Conservation (phyloP, 345 rosid species). For the Pelargonium nanum region DNA sequence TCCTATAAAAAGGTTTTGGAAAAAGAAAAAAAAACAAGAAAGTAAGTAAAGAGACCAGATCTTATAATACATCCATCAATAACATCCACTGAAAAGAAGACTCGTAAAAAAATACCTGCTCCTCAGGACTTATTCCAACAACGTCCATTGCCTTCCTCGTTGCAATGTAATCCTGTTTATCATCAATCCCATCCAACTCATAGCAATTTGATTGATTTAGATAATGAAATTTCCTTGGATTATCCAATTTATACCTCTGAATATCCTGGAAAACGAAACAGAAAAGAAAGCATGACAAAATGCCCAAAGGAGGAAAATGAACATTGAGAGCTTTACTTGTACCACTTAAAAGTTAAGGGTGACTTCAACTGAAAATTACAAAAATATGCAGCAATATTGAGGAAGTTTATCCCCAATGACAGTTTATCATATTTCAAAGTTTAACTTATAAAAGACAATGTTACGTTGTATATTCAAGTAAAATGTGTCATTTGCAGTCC, state of each 20-base stretch:
- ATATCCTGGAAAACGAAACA: conserved; percentile 62
- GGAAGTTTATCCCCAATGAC: too few relatives aligned
- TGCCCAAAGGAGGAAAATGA: too few relatives aligned
- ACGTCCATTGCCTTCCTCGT: conserved; percentile 94
- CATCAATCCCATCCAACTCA: conserved; percentile 70
- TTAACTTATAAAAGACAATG: too few relatives aligned
- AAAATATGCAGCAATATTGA: too few relatives aligned
- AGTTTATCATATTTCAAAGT: too few relatives aligned
- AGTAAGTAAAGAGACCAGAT: background rate
- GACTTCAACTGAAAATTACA: too few relatives aligned
- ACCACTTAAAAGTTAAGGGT: too few relatives aligned
- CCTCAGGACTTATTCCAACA: conserved; percentile 76
- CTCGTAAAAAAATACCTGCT: conserved; percentile 49
- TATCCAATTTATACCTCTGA: conserved; percentile 65
- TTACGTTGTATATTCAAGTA: too few relatives aligned
- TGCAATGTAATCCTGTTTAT: conserved; percentile 67
- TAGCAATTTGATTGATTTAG: conserved; percentile 89
- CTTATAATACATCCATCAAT: background rate
- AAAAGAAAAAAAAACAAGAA: conserved; percentile 12
- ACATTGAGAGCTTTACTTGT: too few relatives aligned
- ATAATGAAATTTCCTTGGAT: conserved; percentile 83
- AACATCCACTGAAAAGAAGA: conserved; percentile 8
- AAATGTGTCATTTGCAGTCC: too few relatives aligned
- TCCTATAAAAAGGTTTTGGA: conserved; percentile 41
- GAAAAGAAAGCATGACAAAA: too few relatives aligned